These are phyloP conservation scores for Halophytophthora polymorphica DNA, from an alignment of 352 stramenopile genomes.

Conservation along the genomic window DNA sequence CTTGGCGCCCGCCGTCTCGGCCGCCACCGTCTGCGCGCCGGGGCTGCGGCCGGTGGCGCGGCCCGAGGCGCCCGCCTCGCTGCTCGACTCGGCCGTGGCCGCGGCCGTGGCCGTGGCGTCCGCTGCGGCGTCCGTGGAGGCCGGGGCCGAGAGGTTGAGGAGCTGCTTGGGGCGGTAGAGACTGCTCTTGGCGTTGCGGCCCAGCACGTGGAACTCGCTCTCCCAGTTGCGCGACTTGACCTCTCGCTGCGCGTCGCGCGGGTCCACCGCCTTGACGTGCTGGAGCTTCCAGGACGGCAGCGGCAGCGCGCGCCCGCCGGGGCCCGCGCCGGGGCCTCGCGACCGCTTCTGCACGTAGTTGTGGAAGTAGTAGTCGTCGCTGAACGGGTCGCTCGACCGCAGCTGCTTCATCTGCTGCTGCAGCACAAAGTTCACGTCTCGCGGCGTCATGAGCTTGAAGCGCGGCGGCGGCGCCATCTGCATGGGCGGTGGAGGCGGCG, in stretches of 20 bases:
- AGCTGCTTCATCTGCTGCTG: slow-evolving; percentile 87
- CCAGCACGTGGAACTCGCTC: slow-evolving; percentile 66
- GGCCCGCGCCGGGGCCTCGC: slow-evolving; percentile 24
- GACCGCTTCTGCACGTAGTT: slow-evolving; percentile 80
- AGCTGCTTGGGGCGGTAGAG: slow-evolving; percentile 74
- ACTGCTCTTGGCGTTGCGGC: slow-evolving; percentile 74
- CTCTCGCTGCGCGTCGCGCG: slow-evolving; percentile 50
- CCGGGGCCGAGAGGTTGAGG: slow-evolving; percentile 38
- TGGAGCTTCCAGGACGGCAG: slow-evolving; percentile 82
- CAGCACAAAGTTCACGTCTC: slow-evolving; percentile 83
- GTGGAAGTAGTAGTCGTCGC: slow-evolving; percentile 88
- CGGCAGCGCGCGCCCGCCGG: slow-evolving; percentile 33
- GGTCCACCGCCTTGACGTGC: slow-evolving; percentile 78
- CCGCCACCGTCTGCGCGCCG: slow-evolving; percentile 21
- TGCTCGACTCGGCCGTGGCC: slow-evolving; percentile 22
- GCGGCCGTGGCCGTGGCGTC: slow-evolving; percentile 11
- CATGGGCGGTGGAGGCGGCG: slow-evolving; percentile 32
- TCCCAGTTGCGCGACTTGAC: slow-evolving; percentile 77
- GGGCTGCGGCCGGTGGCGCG: slow-evolving; percentile 21
- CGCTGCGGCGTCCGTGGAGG: slow-evolving; percentile 9
- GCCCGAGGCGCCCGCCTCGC: slow-evolving; percentile 20
- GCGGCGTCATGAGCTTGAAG: slow-evolving; percentile 86
- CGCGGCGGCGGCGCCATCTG: slow-evolving; percentile 18
- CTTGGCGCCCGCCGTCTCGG: slow-evolving; percentile 30
- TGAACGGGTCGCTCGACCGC: slow-evolving; percentile 83